phyloP scores from a whole-genome alignment of 2,329 filamentous ascomycete species.

The Trichoderma koningiopsis region DNA sequence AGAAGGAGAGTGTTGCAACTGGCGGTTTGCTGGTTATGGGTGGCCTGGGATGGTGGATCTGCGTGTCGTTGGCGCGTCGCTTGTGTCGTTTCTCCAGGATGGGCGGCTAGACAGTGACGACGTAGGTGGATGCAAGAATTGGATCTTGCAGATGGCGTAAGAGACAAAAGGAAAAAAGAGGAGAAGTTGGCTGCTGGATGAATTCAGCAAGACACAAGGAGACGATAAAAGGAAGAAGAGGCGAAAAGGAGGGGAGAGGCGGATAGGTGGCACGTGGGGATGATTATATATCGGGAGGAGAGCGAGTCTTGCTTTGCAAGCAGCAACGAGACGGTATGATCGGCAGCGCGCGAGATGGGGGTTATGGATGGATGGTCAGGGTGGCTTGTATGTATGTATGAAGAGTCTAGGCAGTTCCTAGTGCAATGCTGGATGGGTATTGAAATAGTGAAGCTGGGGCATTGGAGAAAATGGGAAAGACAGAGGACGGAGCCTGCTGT shows the following conservation, averaged over 20 bases:
- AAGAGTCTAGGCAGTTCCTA: neutral
- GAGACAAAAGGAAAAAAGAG: constrained; percentile 5
- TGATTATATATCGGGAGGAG: neutral
- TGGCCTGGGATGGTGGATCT: neutral
- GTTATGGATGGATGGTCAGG: neutral
- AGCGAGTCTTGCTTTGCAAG: neutral
- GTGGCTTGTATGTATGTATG: neutral
- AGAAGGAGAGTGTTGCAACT: neutral
- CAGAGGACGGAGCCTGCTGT: neutral
- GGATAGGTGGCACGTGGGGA: neutral
- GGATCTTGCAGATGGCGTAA: neutral
- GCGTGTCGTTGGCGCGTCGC: constrained; percentile 6
- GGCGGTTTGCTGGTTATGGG: constrained; percentile 11
- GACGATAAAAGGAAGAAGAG: neutral
- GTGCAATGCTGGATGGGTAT: neutral
- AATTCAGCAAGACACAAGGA: neutral
- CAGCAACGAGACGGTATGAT: constrained; percentile 10
- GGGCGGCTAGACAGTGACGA: neutral
- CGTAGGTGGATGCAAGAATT: constrained; percentile 4
- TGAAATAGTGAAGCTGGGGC: constrained; percentile 31
- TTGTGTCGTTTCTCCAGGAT: constrained; percentile 1
- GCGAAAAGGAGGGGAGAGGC: neutral
- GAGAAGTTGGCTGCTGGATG: neutral
- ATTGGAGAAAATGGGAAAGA: constrained; percentile 26
- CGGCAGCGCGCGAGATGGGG: neutral